These are phyloP conservation scores for Eucalyptus melliodora DNA, from an alignment of 345 rosid species.

Conservation along the genomic window DNA sequence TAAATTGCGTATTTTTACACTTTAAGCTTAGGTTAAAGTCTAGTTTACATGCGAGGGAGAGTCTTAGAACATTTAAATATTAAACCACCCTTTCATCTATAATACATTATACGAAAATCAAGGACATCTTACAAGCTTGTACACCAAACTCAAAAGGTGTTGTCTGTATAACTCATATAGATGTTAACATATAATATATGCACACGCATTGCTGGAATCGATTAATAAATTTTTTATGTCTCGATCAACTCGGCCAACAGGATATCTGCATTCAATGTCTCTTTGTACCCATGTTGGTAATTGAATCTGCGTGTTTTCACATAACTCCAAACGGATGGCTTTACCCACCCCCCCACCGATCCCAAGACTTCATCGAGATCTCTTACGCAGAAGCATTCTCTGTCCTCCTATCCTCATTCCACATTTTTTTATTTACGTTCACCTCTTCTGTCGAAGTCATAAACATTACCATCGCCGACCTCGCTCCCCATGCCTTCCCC, in stretches of 20 bases:
- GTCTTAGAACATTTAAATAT: not conserved
- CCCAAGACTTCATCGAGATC: not conserved
- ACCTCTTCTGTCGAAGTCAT: not conserved
- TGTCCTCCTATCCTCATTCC: not conserved
- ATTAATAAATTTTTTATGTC: not conserved
- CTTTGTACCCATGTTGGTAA: not conserved
- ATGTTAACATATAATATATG: not conserved
- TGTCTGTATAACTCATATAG: not conserved
- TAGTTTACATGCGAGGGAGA: not conserved
- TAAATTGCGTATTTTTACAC: rapidly evolving
- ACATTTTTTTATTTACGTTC: not conserved
- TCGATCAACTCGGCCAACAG: not conserved
- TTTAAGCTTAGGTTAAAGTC: not conserved
- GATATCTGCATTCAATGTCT: not conserved
- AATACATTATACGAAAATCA: not conserved
- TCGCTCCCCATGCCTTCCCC: not conserved
- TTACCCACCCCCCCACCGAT: not conserved
- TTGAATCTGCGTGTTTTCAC: not conserved
- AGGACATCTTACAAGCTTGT: not conserved
- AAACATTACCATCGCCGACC: not conserved
- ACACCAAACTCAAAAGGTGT: not conserved
- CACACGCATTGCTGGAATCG: not conserved
- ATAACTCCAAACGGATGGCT: not conserved
- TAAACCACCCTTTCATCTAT: not conserved
- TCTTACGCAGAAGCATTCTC: not conserved